Percentiles rank a stretch among this genome's conserved stretches.
phyloP scores from a whole-genome alignment of 2,329 filamentous ascomycete species.

The Colletotrichum eleusines region DNA sequence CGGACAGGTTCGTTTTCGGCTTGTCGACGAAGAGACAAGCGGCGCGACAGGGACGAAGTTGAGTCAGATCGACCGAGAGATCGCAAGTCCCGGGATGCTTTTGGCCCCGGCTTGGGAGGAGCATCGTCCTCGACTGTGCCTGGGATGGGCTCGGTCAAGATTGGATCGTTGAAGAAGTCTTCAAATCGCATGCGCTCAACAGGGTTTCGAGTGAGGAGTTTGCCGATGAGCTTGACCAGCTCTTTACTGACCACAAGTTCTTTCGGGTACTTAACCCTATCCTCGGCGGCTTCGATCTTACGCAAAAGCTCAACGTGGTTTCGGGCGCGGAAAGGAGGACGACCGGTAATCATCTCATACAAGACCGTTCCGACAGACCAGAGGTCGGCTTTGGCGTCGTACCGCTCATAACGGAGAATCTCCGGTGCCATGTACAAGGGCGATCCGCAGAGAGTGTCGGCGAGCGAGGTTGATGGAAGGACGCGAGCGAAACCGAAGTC shows the following conservation, averaged over 20 bases:
- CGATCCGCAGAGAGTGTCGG: conserved; percentile 95
- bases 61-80: conserved; percentile 46
- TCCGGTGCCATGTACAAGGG: conserved; percentile 99
- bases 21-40: conserved; percentile 57
- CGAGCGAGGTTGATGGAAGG: conserved; percentile 88
- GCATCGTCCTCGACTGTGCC: conserved; percentile 84
- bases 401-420: conserved; percentile 96
- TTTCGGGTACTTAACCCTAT: conserved; percentile 84
- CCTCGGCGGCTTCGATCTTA: conserved; percentile 90
- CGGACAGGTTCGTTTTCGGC: conserved; percentile 53
- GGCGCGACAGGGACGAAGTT: conserved; percentile 49
- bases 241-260: conserved; percentile 78
- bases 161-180: conserved; percentile 82
- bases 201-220: conserved; percentile 86
- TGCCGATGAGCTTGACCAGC: conserved; percentile 84
- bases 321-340: conserved; percentile 88
- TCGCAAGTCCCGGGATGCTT: conserved; percentile 52
- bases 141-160: conserved; percentile 82
- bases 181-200: conserved; percentile 88
- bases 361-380: conserved; percentile 98
- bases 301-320: conserved; percentile 95
- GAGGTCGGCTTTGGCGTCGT: conserved; percentile 95
- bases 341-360: conserved; percentile 94
- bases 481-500: conserved; percentile 99
- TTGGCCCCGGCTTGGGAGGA: conserved; percentile 54